phyloP scores from a whole-genome alignment of 2,329 filamentous ascomycete genomes.

The Xylariaceae sp. region DNA sequence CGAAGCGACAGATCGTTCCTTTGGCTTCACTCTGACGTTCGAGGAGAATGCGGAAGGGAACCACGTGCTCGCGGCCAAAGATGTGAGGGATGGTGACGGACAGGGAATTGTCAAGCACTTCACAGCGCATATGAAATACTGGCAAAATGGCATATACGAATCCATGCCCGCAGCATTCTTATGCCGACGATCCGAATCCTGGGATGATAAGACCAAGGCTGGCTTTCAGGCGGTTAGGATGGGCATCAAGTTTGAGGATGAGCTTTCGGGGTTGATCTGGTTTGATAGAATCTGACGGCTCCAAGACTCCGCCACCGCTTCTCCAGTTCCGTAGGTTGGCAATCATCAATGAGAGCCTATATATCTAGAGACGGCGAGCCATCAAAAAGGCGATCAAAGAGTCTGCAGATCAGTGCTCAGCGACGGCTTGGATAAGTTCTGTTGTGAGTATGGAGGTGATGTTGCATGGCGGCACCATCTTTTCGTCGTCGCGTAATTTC shows the following conservation, averaged over 20 bases:
- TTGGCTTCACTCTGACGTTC: slow-evolving; percentile 13
- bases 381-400: no score
- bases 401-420: no score
- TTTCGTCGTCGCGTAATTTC: no score
- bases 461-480: no score
- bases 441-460: no score
- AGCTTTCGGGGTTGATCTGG: slow-evolving; percentile 14
- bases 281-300: slow-evolving; percentile 10
- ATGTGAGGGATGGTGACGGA: no score
- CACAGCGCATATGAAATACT: slow-evolving; percentile 3
- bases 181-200: slow-evolving; percentile 5
- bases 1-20: slow-evolving; percentile 17
- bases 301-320: no score
- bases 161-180: slow-evolving; percentile 12
- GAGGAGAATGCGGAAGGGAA: slow-evolving; percentile 10
- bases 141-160: not conserved
- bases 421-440: no score
- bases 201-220: no score
- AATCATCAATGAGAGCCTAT: no score
- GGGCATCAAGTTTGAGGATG: slow-evolving; percentile 11
- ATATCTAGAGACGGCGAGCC: no score
- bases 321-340: no score
- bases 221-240: slow-evolving; percentile 7
- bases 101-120: slow-evolving; percentile 6
- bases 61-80: slow-evolving; percentile 1